phyloP scores from a whole-genome alignment of 169 alveolate genomes.

The Plasmodium billcollinsi region DNA sequence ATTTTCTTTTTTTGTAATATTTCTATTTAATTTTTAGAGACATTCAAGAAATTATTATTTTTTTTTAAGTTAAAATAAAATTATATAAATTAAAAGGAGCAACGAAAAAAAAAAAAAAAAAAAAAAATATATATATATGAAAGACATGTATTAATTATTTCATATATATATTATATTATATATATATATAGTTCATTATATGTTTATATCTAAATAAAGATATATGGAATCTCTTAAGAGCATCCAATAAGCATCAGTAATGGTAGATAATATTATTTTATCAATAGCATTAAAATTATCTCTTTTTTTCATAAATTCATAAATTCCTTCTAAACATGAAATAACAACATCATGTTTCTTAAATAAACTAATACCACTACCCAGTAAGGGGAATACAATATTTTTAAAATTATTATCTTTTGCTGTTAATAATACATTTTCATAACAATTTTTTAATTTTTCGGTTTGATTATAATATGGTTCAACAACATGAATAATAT shows the following conservation, averaged over 20 bases:
- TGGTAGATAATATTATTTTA: slow-evolving; percentile 55
- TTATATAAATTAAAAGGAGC: too few relatives aligned
- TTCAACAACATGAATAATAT: slow-evolving; percentile 67
- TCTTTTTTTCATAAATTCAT: slow-evolving; percentile 56
- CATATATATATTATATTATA: not conserved
- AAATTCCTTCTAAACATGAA: slow-evolving; percentile 74
- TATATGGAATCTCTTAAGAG: slow-evolving; percentile 54
- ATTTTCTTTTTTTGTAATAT: too few relatives aligned
- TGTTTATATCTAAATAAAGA: slow-evolving; percentile 28
- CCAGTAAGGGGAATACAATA: slow-evolving; percentile 71
- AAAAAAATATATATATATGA: too few relatives aligned
- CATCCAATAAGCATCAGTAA: slow-evolving; percentile 75
- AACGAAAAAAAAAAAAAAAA: too few relatives aligned
- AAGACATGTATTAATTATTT: too few relatives aligned
- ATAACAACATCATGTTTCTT: slow-evolving; percentile 73
- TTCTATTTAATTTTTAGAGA: too few relatives aligned
- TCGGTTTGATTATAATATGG: slow-evolving; percentile 72
- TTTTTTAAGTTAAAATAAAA: too few relatives aligned
- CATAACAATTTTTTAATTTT: slow-evolving; percentile 62
- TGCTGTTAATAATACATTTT: slow-evolving; percentile 46
- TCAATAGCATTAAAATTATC: slow-evolving; percentile 67
- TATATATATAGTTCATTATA: slow-evolving; percentile 2
- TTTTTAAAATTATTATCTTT: slow-evolving; percentile 47
- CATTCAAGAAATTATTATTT: too few relatives aligned
- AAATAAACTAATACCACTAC: slow-evolving; percentile 76